Evolutionary conservation across 2,329 filamentous ascomycete genomes (phyloP).

Genomic region (Trichoderma sp.): DNA sequence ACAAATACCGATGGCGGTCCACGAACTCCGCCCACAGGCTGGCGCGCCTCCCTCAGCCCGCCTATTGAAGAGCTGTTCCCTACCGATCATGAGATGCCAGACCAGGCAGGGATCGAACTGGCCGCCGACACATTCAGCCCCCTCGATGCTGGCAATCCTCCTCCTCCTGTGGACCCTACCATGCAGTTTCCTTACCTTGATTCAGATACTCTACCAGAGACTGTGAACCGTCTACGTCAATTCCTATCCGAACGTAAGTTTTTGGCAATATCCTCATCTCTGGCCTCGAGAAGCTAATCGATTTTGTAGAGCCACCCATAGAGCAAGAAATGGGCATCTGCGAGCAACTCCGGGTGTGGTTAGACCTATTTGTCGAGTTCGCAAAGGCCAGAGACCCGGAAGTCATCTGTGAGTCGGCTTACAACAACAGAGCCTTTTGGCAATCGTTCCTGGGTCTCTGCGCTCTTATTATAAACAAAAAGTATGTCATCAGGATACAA

Average conservation of each 20-base stretch:
- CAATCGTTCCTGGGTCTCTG: slow-evolving; percentile 49
- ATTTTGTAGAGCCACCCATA: slow-evolving; percentile 41
- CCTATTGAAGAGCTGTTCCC: slow-evolving; percentile 36
- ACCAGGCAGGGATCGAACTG: slow-evolving; percentile 30
- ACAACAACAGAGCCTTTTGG: slow-evolving; percentile 51
- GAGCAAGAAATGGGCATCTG: slow-evolving; percentile 47
- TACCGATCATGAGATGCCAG: slow-evolving; percentile 30
- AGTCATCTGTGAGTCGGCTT: slow-evolving; percentile 42
- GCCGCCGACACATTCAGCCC: slow-evolving; percentile 24
- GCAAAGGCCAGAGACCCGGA: slow-evolving; percentile 35
- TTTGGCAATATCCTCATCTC: not conserved
- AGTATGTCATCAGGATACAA: slow-evolving; percentile 36
- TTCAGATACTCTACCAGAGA: slow-evolving; percentile 30
- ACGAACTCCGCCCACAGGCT: slow-evolving; percentile 23
- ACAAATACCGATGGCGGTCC: slow-evolving; percentile 26
- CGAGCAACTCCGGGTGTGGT: slow-evolving; percentile 47
- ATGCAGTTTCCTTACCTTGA: slow-evolving; percentile 46
- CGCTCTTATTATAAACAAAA: slow-evolving; percentile 32
- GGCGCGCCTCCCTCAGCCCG: slow-evolving; percentile 38
- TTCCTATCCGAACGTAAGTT: slow-evolving; percentile 36
- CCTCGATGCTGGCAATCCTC: slow-evolving; percentile 20
- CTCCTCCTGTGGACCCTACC: slow-evolving; percentile 40
- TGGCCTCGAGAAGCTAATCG: not conserved
- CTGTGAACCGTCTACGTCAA: slow-evolving; percentile 36
- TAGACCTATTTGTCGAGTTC: slow-evolving; percentile 47